These are phyloP conservation scores for Neurospora terricola DNA, from an alignment of 495 filamentous ascomycete genomes.

Conservation along the genomic window DNA sequence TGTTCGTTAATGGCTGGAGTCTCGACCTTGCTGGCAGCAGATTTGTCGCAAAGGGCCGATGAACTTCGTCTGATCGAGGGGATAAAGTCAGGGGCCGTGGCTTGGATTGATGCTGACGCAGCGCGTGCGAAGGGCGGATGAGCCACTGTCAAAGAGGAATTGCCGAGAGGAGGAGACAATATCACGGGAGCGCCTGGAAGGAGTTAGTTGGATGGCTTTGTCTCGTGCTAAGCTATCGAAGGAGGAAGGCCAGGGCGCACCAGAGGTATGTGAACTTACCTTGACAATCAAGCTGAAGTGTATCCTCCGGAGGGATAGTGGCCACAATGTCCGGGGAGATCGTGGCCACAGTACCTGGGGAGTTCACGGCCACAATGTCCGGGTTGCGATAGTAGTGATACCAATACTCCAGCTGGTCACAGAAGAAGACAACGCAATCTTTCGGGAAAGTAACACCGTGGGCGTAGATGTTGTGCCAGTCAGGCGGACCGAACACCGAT, in stretches of 20 bases:
- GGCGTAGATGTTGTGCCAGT: constrained; percentile 1
- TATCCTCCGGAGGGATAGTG: neutral
- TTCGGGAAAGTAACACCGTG: neutral
- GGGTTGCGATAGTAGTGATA: constrained; percentile 1
- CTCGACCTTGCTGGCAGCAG: neutral
- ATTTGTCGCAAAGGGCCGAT: neutral
- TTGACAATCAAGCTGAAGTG: neutral
- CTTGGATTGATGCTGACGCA: neutral
- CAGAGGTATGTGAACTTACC: neutral
- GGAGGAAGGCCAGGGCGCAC: neutral
- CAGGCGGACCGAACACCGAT: constrained; percentile 4
- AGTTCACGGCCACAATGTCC: neutral
- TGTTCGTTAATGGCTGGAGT: neutral
- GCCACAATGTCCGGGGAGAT: neutral
- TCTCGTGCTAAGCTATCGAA: neutral
- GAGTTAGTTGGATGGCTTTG: neutral
- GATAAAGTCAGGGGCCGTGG: neutral
- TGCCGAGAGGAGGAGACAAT: neutral
- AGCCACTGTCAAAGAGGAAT: neutral
- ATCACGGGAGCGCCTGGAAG: neutral
- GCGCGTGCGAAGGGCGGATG: neutral
- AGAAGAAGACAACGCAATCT: neutral
- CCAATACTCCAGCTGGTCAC: constrained; percentile 1
- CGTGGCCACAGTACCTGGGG: neutral
- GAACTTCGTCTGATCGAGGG: neutral